Base-by-base conservation (phyloP, 1,284 basidiomycete genomes). In the Malassezia cuniculi region DNA sequence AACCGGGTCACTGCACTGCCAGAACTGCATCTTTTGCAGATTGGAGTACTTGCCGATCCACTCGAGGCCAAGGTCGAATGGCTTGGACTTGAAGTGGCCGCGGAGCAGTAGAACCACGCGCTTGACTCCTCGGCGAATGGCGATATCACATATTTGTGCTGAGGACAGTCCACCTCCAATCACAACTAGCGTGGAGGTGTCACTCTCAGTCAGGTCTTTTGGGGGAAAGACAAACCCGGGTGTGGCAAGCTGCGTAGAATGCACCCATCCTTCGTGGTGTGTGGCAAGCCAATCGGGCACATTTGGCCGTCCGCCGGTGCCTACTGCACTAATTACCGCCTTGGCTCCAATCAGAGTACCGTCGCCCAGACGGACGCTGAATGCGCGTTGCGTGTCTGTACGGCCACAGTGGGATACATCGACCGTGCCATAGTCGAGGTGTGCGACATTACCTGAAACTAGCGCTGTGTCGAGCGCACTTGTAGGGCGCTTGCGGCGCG, bases 91-190 rank as follows among this genome's bases (percentile, higher is more conserved):
- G 28, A 69, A 45, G 26, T 55, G 54, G 0, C 60, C 58, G 3
- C 69, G 58, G 10, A 55, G 35, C 18, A 69, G 27, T 8, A 69
- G 50, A n/a, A 48, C 44, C 24, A 69, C 67, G 28, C 56, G 50
- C 5, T 52, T 34, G 16, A 61, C 58, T 6, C 66, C 65, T 7
- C 46, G 27, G 15, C 47, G 31, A 6, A 69, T 38, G 1, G 59
- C 58, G 3, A 65, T 52, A 18, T 68, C 57, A 22, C 53, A 45
- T 22, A 69, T 54, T 36, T 70, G 69, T 1, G 68, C 68, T 5
- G 67, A 68, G 3, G 68, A 68, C 15, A 70, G 55, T 0, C 68
- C 69, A 19, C 69, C 69, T 4, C 68, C 69, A 12, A 69, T 51
- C 4, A 69, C 54, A 8, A 68, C 41, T n/a, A 61, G 48, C 1